Evolutionary conservation across 2,329 filamentous ascomycete genomes (phyloP), one percentile per base, ranked within the genome.

Genomic region (Diaporthe aspalathi): DNA sequence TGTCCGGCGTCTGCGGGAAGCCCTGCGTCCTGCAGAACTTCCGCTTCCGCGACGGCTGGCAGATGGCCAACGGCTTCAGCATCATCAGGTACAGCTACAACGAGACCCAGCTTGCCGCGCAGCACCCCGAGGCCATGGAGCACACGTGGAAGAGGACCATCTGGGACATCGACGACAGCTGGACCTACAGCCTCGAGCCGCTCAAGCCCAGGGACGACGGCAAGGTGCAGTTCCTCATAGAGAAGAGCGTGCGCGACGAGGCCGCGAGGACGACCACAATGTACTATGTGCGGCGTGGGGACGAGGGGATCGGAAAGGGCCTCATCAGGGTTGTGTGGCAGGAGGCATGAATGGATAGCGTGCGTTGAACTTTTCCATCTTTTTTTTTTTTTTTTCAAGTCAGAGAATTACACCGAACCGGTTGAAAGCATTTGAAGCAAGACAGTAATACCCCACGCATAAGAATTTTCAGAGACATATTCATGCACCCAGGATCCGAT

Each of bases 11-110:
- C 9, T 84, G 83, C 72, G 83, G 83, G 2, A 78, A 82, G 22
- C 50, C 71, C 17, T 84, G 83, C 60, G 75, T 84, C 22, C 76
- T 85, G 63, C 81, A 81, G 40, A 80, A 82, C 72, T 84, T 79
- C 79, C 76, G 80, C 75, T 74, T 74, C 67, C 68, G 68, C 32
- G 74, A 73, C 54, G 73, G 73, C 20, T 74, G 74, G 74, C 68
- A 81, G 56, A 74, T 84, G 65, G 81, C 81, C 40, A 84, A 84
- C 70, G 83, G 83, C 1, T 84, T 80, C 73, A 84, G 82, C 6
- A 77, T 84, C 62, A 77, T 83, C 60, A 78, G 79, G 57, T 83
- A 84, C 35, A 69, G 72, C 54, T 70, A 74, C 70, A 77, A 79
- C 29, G 75, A 76, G 47, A 72, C 76, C 2, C 68, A 80, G 6